A percentile compares a stretch with the other conserved stretches of the same genome.
Evolutionary conservation across 768 basidiomycete genomes (phyloP).

Genomic region (Rickenella mellea): DNA sequence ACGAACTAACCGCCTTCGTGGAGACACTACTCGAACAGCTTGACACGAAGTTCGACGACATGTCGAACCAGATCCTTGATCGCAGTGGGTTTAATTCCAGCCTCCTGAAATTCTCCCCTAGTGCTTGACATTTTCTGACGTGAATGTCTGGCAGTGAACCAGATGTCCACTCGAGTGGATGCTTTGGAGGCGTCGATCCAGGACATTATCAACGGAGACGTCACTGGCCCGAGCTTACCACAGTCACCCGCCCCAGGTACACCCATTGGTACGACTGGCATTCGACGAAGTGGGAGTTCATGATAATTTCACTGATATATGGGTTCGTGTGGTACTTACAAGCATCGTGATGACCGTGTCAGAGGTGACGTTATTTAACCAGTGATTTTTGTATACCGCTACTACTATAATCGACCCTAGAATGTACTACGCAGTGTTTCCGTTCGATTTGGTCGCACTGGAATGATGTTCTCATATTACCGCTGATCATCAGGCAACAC

Average conservation of each 20-base stretch:
- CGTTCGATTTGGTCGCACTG: not conserved
- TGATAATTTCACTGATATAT: not conserved
- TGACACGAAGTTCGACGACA: conserved; percentile 86
- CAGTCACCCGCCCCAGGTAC: conserved; percentile 46
- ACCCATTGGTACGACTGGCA: not conserved
- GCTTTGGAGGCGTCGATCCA: conserved; percentile 84
- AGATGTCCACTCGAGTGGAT: conserved; percentile 90
- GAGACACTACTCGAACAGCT: conserved; percentile 82
- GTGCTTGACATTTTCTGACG: not conserved
- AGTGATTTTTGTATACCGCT: no score
- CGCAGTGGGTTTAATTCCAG: conserved; percentile 44
- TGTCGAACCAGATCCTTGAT: conserved; percentile 84
- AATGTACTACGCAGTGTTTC: no score
- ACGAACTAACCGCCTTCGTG: conserved; percentile 91
- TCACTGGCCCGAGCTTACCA: conserved; percentile 38
- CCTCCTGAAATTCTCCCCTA: not conserved
- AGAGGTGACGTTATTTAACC: no score
- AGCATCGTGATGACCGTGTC: not conserved
- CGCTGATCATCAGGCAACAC: no score
- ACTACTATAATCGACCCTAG: no score
- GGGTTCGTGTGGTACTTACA: not conserved
- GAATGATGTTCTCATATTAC: not conserved
- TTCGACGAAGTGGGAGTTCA: not conserved
- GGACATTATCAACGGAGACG: conserved; percentile 79
- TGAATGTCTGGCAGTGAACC: conserved; percentile 55